Conservation (phyloP, 345 rosid genomes). For the Salix suchowensis region DNA sequence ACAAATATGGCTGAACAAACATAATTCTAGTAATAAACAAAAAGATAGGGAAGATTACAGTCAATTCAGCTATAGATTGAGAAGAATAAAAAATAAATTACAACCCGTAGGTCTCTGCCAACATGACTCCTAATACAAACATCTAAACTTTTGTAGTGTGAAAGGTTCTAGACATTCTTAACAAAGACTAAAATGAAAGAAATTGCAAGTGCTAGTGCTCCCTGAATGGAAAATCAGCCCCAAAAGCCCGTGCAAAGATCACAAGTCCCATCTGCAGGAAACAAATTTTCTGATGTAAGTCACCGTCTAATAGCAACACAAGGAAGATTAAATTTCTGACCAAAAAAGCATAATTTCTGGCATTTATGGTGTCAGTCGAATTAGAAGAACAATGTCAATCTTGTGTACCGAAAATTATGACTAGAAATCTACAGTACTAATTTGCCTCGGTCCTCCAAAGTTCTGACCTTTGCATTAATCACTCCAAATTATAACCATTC, state of each 20-base stretch:
- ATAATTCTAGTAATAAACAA: not conserved
- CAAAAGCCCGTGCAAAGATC: not conserved
- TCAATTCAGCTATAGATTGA: constrained; percentile 3
- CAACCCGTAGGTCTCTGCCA: constrained; percentile 16
- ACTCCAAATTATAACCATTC: no score
- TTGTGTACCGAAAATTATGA: not conserved
- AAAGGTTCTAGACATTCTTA: constrained; percentile 6
- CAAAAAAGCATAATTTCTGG: not conserved
- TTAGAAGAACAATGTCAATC: not conserved
- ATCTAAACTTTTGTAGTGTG: constrained; percentile 13
- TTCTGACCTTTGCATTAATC: no score
- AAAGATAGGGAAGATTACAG: not conserved
- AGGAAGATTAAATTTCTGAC: not conserved
- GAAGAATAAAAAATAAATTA: constrained; percentile 23
- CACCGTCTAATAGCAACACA: not conserved
- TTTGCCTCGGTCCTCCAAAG: no score
- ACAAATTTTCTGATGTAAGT: not conserved
- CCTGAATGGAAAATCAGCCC: not conserved
- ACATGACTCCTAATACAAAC: constrained; percentile 6
- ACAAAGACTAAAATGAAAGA: not conserved
- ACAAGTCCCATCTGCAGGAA: constrained; percentile 15
- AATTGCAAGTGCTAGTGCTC: constrained; percentile 8
- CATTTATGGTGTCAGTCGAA: not conserved
- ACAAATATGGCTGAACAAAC: not conserved
- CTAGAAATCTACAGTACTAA: not conserved